Percentiles rank a stretch among this genome's conserved stretches.
Conservation (phyloP, 176 grass and related monocot genomes). For the Aegilops sharonensis region DNA sequence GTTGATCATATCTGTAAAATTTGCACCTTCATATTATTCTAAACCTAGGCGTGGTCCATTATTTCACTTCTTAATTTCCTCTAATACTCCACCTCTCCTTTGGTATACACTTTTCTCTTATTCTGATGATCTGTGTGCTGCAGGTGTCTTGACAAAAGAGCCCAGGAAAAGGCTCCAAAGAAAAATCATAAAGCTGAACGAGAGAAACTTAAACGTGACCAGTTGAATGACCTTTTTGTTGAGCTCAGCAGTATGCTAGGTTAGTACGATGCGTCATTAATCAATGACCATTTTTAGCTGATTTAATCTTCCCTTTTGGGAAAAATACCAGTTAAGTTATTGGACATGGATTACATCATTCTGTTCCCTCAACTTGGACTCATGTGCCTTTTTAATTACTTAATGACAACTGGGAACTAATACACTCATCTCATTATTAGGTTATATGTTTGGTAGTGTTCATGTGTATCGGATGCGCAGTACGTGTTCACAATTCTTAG, state of each 20-base stretch:
- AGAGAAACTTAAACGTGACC: constrained; percentile 79
- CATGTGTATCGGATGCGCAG: not conserved
- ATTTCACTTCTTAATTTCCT: constrained; percentile 19
- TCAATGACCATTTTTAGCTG: constrained; percentile 16
- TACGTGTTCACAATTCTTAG: not conserved
- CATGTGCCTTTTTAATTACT: constrained; percentile 12
- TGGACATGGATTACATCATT: not conserved
- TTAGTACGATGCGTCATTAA: constrained; percentile 22
- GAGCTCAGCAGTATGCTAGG: constrained; percentile 70
- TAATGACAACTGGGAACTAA: constrained; percentile 19
- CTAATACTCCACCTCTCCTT: not conserved
- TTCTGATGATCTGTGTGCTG: constrained; percentile 30
- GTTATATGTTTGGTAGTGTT: constrained; percentile 12
- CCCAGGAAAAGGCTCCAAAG: constrained; percentile 56
- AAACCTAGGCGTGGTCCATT: not conserved
- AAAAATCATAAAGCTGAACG: constrained; percentile 79
- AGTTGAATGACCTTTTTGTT: constrained; percentile 77
- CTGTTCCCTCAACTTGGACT: constrained; percentile 6
- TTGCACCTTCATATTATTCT: constrained; percentile 19
- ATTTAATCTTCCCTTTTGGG: not conserved
- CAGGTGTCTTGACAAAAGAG: constrained; percentile 48
- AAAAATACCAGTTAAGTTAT: constrained; percentile 16
- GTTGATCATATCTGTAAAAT: not conserved
- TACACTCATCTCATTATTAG: not conserved
- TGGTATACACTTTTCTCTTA: not conserved